These are phyloP conservation scores for Tephrocybe sp. DNA, from an alignment of 768 basidiomycete genomes.

Conservation along the genomic window DNA sequence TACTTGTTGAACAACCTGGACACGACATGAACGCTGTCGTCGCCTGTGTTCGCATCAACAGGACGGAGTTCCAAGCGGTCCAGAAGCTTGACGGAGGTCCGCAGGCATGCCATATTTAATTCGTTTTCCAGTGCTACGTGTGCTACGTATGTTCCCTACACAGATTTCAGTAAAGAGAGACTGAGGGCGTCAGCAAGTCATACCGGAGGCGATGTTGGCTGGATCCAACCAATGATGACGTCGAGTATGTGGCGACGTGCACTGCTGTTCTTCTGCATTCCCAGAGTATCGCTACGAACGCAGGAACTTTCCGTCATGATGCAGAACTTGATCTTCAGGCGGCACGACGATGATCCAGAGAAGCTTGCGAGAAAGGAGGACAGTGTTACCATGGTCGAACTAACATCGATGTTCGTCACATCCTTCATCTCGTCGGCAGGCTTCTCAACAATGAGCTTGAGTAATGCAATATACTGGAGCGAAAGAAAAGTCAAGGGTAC, in stretches of 20 bases:
- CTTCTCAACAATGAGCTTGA: constrained; percentile 81
- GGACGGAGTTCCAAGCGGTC: constrained; percentile 72
- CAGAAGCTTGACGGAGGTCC: constrained; percentile 72
- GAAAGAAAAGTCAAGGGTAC: background rate
- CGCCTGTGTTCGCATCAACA: constrained; percentile 53
- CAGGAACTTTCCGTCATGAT: constrained; percentile 68
- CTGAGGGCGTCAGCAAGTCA: constrained; percentile 20
- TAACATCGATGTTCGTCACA: constrained; percentile 62
- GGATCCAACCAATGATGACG: constrained; percentile 78
- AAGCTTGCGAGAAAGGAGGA: constrained; percentile 68
- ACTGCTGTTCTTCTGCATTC: constrained; percentile 64
- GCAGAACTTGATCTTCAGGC: constrained; percentile 78
- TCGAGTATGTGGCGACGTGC: constrained; percentile 75
- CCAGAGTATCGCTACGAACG: constrained; percentile 57
- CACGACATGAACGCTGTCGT: constrained; percentile 68
- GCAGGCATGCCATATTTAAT: constrained; percentile 71
- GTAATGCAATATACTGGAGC: constrained; percentile 65
- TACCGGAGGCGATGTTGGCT: constrained; percentile 45
- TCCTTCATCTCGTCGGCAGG: constrained; percentile 58
- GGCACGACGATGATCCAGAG: constrained; percentile 48
- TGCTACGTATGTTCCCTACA: constrained; percentile 38
- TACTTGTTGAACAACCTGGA: constrained; percentile 83
- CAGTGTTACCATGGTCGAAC: constrained; percentile 55
- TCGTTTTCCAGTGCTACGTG: constrained; percentile 49
- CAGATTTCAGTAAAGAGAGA: background rate